Evolutionary conservation across 176 grass and related monocot genomes (phyloP).

Genomic region (Musa beccarii): DNA sequence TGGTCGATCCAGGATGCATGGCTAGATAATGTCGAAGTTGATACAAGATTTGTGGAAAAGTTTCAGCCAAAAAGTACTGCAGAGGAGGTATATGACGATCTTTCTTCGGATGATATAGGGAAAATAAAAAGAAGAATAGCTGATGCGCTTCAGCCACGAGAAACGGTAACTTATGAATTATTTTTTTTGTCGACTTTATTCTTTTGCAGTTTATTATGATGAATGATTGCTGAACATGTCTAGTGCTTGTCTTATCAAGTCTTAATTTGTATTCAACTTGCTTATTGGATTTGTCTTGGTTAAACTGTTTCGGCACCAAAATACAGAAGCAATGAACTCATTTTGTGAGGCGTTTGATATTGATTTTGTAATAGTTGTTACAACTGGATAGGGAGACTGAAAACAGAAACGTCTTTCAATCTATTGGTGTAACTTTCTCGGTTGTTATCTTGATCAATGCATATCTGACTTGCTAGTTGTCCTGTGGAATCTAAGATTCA

Average conservation of each 20-base stretch:
- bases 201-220: not conserved
- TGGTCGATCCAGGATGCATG: conserved; percentile 74
- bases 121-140: conserved; percentile 83
- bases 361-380: not conserved
- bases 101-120: conserved; percentile 81
- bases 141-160: conserved; percentile 64
- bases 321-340: too few species aligned
- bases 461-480: too few species aligned
- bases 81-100: conserved; percentile 66
- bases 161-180: conserved; percentile 42
- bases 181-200: not conserved
- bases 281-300: not conserved
- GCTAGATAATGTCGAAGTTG: conserved; percentile 70
- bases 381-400: not conserved
- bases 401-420: not conserved
- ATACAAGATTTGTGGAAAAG: conserved; percentile 37
- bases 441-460: not conserved
- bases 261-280: not conserved
- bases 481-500: too few species aligned
- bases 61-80: conserved; percentile 31
- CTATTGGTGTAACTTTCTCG: not conserved
- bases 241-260: not conserved
- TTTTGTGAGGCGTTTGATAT: not conserved
- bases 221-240: not conserved
- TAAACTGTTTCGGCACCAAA: not conserved